These are phyloP conservation scores for Nephelium lappaceum DNA, from an alignment of 345 rosid genomes.

Conservation along the genomic window DNA sequence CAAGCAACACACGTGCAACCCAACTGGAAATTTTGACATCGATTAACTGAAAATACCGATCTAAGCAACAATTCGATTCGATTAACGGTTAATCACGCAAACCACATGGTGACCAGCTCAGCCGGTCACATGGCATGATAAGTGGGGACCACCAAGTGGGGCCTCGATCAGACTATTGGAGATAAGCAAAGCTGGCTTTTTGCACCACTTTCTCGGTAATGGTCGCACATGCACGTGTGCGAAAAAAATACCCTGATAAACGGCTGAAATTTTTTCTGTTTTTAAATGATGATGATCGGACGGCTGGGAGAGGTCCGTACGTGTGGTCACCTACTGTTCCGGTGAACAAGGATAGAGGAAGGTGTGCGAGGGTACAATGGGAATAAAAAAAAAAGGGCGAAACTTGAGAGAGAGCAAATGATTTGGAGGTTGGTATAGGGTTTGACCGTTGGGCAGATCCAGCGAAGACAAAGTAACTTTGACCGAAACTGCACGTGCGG, in stretches of 20 bases:
- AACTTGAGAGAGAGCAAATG: background rate
- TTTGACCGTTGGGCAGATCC: slow-evolving; percentile 49
- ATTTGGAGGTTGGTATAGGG: background rate
- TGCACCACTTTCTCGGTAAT: slow-evolving; percentile 29
- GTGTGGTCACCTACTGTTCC: slow-evolving; percentile 23
- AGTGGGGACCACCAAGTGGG: slow-evolving; percentile 30
- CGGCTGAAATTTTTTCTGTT: slow-evolving; percentile 20
- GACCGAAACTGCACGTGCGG: slow-evolving; percentile 56
- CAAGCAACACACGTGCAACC: slow-evolving; percentile 37
- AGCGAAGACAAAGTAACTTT: slow-evolving; percentile 40
- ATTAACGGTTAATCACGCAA: slow-evolving; percentile 17
- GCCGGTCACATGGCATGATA: slow-evolving; percentile 52
- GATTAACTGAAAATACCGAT: slow-evolving; percentile 27
- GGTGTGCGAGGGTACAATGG: slow-evolving; percentile 4
- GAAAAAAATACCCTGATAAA: slow-evolving; percentile 17
- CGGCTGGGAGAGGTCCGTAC: slow-evolving; percentile 23
- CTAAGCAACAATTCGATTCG: slow-evolving; percentile 23
- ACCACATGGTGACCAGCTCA: slow-evolving; percentile 71
- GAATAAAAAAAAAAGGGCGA: background rate
- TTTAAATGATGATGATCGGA: slow-evolving; percentile 1
- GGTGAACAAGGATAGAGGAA: slow-evolving; percentile 25
- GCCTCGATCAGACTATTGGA: background rate
- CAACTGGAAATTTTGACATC: slow-evolving; percentile 26
- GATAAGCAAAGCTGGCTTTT: slow-evolving; percentile 12
- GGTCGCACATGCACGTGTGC: slow-evolving; percentile 51